phyloP scores from a whole-genome alignment of 2,329 filamentous ascomycete genomes.

The Penicillium sp. region DNA sequence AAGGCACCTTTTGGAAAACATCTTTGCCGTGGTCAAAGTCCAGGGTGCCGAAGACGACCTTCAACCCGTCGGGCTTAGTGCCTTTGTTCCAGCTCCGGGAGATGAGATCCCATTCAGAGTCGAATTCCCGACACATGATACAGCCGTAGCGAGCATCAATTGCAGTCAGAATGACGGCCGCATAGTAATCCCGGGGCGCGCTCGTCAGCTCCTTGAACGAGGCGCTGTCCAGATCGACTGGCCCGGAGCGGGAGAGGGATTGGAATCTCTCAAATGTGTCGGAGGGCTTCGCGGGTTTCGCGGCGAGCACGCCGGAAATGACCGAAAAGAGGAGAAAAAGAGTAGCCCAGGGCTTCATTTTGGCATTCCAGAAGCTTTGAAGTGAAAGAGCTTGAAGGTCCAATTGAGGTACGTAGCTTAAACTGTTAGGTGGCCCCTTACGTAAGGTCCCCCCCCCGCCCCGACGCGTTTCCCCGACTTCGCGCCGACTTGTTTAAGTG shows the following conservation, averaged over 20 bases:
- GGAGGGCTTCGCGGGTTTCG: constrained; percentile 57
- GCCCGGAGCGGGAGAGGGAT: constrained; percentile 60
- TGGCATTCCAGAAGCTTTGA: constrained; percentile 16
- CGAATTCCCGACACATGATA: constrained; percentile 80
- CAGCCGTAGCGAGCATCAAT: constrained; percentile 79
- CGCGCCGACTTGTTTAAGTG: neutral
- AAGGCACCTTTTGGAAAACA: constrained; percentile 76
- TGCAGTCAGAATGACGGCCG: constrained; percentile 80
- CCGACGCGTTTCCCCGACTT: neutral
- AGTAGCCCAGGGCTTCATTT: constrained; percentile 33
- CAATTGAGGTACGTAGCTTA: neutral
- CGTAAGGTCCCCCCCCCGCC: constrained; percentile 11
- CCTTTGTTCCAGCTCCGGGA: constrained; percentile 82
- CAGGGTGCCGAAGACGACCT: constrained; percentile 73
- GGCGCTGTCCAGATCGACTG: constrained; percentile 72
- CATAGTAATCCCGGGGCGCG: constrained; percentile 75
- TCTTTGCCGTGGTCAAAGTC: constrained; percentile 82
- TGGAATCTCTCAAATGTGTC: constrained; percentile 70
- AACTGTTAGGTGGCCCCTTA: constrained; percentile 16
- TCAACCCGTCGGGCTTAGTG: constrained; percentile 55
- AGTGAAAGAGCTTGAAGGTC: neutral
- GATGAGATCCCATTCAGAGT: constrained; percentile 88
- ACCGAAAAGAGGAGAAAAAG: constrained; percentile 40
- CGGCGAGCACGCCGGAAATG: constrained; percentile 27
- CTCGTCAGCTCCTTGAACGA: constrained; percentile 71